Evolutionary conservation across 441 rosid species (phyloP).

Genomic region (Rhodomyrtus psidioides): DNA sequence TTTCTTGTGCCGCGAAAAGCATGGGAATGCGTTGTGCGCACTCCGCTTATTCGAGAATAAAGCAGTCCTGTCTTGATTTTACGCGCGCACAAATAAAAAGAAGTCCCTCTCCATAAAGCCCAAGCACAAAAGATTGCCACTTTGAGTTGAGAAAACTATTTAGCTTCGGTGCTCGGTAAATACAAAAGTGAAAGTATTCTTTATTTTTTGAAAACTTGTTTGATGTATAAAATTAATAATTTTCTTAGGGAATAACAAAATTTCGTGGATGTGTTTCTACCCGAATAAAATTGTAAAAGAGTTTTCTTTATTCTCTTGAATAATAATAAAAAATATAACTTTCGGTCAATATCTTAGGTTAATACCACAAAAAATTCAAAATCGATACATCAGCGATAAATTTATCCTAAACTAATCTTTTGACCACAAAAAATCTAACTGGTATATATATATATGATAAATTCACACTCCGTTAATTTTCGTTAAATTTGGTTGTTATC

Average conservation of each 20-base stretch:
- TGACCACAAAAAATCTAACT: too few relatives aligned
- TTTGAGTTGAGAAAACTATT: not conserved
- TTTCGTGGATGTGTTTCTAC: too few relatives aligned
- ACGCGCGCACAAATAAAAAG: constrained; percentile 18
- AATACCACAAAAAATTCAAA: too few relatives aligned
- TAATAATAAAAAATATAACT: too few relatives aligned
- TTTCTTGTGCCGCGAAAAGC: constrained; percentile 8
- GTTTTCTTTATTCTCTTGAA: too few relatives aligned
- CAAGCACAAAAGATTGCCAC: constrained; percentile 1
- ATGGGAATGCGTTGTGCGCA: constrained; percentile 39
- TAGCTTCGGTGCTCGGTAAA: not conserved
- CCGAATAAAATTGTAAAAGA: too few relatives aligned
- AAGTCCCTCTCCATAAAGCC: not conserved
- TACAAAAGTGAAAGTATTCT: not conserved
- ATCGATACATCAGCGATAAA: too few relatives aligned
- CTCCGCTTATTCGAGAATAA: constrained; percentile 46
- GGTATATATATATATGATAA: too few relatives aligned
- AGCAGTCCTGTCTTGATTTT: not conserved
- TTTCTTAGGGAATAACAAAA: not conserved
- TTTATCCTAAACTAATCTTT: too few relatives aligned
- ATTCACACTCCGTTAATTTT: too few relatives aligned
- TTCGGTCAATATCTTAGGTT: too few relatives aligned
- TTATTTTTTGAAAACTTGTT: not conserved
- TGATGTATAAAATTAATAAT: not conserved
- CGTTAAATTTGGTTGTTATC: too few relatives aligned